phyloP scores from a whole-genome alignment of 2,329 filamentous ascomycete genomes.

The Aspergillus brunneoviolaceus region DNA sequence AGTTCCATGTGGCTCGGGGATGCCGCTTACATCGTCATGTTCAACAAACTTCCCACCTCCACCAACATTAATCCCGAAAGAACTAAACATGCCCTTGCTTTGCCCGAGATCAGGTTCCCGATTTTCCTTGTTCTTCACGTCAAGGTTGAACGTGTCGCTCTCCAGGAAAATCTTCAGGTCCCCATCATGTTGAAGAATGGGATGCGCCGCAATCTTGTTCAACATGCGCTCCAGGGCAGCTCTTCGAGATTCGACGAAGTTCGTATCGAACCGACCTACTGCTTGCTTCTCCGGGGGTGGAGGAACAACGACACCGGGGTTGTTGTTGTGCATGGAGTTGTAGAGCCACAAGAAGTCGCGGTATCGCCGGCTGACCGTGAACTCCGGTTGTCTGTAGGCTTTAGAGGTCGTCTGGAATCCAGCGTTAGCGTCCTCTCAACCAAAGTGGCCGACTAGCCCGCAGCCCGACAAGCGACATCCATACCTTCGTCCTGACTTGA shows the following conservation, averaged over 20 bases:
- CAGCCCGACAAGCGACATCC: conserved; percentile 3
- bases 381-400: conserved; percentile 88
- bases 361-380: conserved; percentile 90
- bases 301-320: conserved; percentile 90
- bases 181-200: conserved; percentile 85
- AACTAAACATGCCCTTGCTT: conserved; percentile 90
- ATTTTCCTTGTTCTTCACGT: conserved; percentile 96
- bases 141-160: conserved; percentile 91
- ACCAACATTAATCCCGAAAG: conserved; percentile 75
- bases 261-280: conserved; percentile 90
- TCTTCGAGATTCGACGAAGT: conserved; percentile 91
- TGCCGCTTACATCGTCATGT: conserved; percentile 77
- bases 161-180: conserved; percentile 96
- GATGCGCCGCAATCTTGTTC: conserved; percentile 89
- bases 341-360: conserved; percentile 98
- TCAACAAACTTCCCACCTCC: conserved; percentile 86
- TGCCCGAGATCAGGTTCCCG: conserved; percentile 82
- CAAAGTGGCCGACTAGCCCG: not conserved
- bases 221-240: conserved; percentile 95
- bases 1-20: not conserved
- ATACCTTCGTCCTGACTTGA: conserved; percentile 87
- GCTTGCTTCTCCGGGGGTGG: conserved; percentile 98
- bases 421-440: conserved; percentile 3
- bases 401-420: conserved; percentile 79
- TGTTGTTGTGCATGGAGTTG: conserved; percentile 88